Percentiles rank a stretch among this genome's conserved stretches.
Evolutionary conservation across 352 stramenopile genomes (phyloP).

Genomic region (Halophytophthora polymorphica): DNA sequence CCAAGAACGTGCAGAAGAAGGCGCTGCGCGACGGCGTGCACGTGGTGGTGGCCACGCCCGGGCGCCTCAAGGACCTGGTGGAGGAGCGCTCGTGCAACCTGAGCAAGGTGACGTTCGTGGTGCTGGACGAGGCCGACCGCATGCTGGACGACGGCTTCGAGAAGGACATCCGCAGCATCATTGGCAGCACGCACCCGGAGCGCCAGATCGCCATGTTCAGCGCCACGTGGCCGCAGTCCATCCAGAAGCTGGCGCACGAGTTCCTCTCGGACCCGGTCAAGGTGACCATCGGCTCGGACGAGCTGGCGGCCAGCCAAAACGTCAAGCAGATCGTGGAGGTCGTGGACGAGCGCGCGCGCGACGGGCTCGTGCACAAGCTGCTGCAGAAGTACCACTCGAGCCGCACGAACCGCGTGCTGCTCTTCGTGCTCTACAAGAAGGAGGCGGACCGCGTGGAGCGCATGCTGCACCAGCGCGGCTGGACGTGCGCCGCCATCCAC

Average conservation of each 20-base stretch:
- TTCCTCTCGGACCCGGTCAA: slow-evolving; percentile 94
- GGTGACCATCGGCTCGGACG: slow-evolving; percentile 93
- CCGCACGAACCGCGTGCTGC: slow-evolving; percentile 91
- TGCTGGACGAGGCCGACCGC: slow-evolving; percentile 96
- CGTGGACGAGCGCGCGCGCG: slow-evolving; percentile 89
- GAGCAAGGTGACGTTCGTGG: slow-evolving; percentile 90
- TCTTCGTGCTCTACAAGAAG: slow-evolving; percentile 99
- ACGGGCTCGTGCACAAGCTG: slow-evolving; percentile 87
- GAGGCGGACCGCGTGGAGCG: slow-evolving; percentile 95
- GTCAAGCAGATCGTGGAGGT: slow-evolving; percentile 95
- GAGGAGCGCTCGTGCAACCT: slow-evolving; percentile 84
- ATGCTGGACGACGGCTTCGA: slow-evolving; percentile 95
- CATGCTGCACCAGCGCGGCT: slow-evolving; percentile 91
- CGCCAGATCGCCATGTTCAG: slow-evolving; percentile 98
- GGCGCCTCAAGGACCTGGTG: slow-evolving; percentile 91
- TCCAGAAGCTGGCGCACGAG: slow-evolving; percentile 95
- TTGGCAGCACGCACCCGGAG: slow-evolving; percentile 69
- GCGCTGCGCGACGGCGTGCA: slow-evolving; percentile 86
- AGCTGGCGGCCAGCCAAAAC: slow-evolving; percentile 94
- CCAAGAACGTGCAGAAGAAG: slow-evolving; percentile 92
- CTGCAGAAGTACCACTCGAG: slow-evolving; percentile 91
- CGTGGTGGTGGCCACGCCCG: slow-evolving; percentile 95
- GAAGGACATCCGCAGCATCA: slow-evolving; percentile 91
- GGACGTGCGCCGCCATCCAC: slow-evolving; percentile 94
- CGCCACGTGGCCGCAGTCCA: slow-evolving; percentile 95